These are phyloP conservation scores for Alternaria atra DNA, from an alignment of 2,329 filamentous ascomycete genomes.

Conservation along the genomic window DNA sequence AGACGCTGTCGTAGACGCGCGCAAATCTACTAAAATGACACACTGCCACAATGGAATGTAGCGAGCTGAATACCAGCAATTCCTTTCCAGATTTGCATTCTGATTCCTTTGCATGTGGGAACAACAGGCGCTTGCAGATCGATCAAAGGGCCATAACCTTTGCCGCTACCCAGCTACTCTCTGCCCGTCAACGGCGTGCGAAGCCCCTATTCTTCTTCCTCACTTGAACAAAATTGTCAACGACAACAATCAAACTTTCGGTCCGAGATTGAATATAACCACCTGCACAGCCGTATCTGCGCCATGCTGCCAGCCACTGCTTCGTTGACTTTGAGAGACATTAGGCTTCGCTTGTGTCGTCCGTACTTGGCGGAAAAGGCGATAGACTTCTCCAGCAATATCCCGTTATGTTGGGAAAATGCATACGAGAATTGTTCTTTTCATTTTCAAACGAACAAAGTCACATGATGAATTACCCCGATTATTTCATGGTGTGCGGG, in stretches of 20 bases:
- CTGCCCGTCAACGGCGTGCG: slow-evolving; percentile 3
- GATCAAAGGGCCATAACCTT: background rate
- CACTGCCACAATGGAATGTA: background rate
- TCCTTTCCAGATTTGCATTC: background rate
- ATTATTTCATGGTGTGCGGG: slow-evolving; percentile 5
- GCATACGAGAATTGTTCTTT: background rate
- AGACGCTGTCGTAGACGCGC: background rate
- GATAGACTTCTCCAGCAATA: background rate
- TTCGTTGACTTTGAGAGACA: background rate
- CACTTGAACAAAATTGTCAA: background rate
- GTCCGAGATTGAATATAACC: background rate
- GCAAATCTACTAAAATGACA: background rate
- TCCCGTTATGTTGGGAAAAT: background rate
- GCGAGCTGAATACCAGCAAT: background rate
- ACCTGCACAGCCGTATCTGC: slow-evolving; percentile 4
- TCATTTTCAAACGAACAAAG: background rate
- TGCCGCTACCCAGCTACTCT: slow-evolving; percentile 2
- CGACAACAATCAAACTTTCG: slow-evolving; percentile 5
- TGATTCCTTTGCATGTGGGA: background rate
- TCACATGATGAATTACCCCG: background rate
- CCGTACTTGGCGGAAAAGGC: background rate
- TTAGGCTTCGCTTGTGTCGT: background rate
- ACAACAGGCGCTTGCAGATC: background rate
- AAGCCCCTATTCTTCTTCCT: slow-evolving; percentile 1
- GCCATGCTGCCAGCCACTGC: background rate